Evolutionary conservation across 2,329 filamentous ascomycete genomes (phyloP), one percentile per base, ranked within the genome.

Genomic region (Trichoderma oligosporum): DNA sequence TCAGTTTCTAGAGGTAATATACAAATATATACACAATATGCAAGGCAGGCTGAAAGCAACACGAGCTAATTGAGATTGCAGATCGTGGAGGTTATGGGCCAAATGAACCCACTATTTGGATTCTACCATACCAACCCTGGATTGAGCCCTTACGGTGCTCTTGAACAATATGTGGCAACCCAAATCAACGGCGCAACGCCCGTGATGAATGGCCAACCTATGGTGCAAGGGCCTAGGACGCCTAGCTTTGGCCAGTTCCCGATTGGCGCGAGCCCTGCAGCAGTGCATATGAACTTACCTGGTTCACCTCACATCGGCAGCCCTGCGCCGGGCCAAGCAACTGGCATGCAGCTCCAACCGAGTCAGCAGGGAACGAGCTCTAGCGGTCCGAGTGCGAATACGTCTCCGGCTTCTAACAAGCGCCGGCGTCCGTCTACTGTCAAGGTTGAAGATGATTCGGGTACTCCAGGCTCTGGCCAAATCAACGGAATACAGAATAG

Each of bases 341-440:
- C 84, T 20, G 77, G 77, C 61, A 87, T 87, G 84, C 82, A 84
- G 68, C 74, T 84, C 60, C 84, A 87, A 67, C 82, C 83, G 61
- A 87, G 84, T 67, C 84, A 87, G 68, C 85, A 87, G 67, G 85
- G 84, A 36, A 85, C 84, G 29, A 83, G 75, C 68, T 86, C 84
- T 8, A 84, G 82, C 67, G 84, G 83, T 1, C 83, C 83, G 6
- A 87, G 83, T 66, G 83, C 84, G 57, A 87, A 86, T 71, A 87
- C 85, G 4, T 85, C 82, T 29, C 83, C 83, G 36, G 78, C 80
- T 22, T 82, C 79, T 31, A 83, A 83, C 62, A 85, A 85, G 70
- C 74, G 82, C 54, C 72, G 82, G 63, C 75, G 82, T 27, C 78
- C 81, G 0, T 84, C 81, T 0, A 77, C 77, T 4, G 79, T 84